Evolutionary conservation across 140 eudicot species (phyloP), one percentile per base, ranked within the genome.

Genomic region (Stevia rebaudiana): DNA sequence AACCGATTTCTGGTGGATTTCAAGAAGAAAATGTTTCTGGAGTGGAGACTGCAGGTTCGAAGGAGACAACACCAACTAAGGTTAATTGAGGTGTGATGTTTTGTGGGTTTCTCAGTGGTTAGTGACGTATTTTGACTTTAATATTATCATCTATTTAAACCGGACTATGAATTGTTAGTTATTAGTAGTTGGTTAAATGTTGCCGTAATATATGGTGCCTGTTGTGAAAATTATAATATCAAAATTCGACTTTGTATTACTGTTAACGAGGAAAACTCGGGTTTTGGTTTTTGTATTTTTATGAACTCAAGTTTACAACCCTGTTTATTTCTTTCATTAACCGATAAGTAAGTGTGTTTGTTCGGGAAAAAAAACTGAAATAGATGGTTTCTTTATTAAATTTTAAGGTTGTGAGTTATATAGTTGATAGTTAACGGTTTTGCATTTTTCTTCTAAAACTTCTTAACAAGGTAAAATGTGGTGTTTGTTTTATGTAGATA

Each of bases 161-260:
- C 37, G 3, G 70, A 19, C 22, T 28, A 11, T 41, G 68, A 22
- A 58, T 39, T 16, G 47, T 23, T 67, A 60, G 70, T 57, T 40
- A 48, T 28, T 35, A 48, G 35, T 59, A 63, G 79, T 28, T 8
- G 39, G 40, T 67, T 2, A 8, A 8, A 36, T 51, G 78, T 10
- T 46, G 64, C 19, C 17, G 39, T 74, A 31, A 15, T 3, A 19
- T 3, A 11, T 4, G 35, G 35, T 31, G 36, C 54, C 31, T 50
- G 46, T 67, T 50, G 69, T 74, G 63, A 67, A 67, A 65, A 53
- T 63, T 40, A 65, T n/a, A n/a, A n/a, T n/a, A n/a, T n/a, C n/a
- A 65, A 36, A 51, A 31, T 0, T 39, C 4, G 59, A 39, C 70
- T 54, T 54, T 30, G 72, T 64, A 43, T 64, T 51, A 39, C 18